A percentile compares a stretch with the other conserved stretches of the same genome.
Evolutionary conservation across 2,329 filamentous ascomycete genomes (phyloP).

Genomic region (Zymoseptoria pseudotritici): DNA sequence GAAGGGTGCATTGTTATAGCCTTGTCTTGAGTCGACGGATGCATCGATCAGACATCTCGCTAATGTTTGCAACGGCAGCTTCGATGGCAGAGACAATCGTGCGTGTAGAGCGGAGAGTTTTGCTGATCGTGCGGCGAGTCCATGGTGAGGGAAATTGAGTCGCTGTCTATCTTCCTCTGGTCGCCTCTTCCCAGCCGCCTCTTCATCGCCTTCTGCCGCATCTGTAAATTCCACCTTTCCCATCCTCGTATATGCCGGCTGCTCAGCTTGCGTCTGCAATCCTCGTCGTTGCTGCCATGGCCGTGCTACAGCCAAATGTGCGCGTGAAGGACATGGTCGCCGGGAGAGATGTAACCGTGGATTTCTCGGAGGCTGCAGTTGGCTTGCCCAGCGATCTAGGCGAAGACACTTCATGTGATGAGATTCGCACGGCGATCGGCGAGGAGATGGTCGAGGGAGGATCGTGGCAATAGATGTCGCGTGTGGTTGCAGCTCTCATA

Average conservation of each 20-base stretch:
- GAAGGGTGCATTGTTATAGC: constrained; percentile 84
- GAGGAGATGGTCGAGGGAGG: neutral
- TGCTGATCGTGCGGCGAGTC: constrained; percentile 58
- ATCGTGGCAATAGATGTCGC: neutral
- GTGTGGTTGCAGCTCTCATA: neutral
- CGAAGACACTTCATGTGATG: constrained; percentile 40
- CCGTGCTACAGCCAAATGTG: constrained; percentile 5
- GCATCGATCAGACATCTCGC: constrained; percentile 78
- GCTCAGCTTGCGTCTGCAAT: constrained; percentile 17
- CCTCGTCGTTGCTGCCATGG: constrained; percentile 7
- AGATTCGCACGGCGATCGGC: constrained; percentile 2
- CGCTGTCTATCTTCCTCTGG: neutral
- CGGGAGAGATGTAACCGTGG: constrained; percentile 32
- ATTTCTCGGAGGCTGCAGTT: constrained; percentile 48
- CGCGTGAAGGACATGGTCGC: constrained; percentile 19
- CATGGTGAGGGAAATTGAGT: constrained; percentile 24
- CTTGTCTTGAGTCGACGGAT: constrained; percentile 69
- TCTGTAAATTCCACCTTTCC: constrained; percentile 3
- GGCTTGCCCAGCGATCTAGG: constrained; percentile 52
- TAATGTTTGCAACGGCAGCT: constrained; percentile 77
- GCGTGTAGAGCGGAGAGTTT: constrained; percentile 92
- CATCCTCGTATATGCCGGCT: constrained; percentile 13
- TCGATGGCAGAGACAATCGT: constrained; percentile 71
- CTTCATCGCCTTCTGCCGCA: constrained; percentile 27
- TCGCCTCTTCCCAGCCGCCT: neutral